Evolutionary conservation across 345 rosid species (phyloP), one percentile per base, ranked within the genome.

Genomic region (Orychophragmus violaceus): DNA sequence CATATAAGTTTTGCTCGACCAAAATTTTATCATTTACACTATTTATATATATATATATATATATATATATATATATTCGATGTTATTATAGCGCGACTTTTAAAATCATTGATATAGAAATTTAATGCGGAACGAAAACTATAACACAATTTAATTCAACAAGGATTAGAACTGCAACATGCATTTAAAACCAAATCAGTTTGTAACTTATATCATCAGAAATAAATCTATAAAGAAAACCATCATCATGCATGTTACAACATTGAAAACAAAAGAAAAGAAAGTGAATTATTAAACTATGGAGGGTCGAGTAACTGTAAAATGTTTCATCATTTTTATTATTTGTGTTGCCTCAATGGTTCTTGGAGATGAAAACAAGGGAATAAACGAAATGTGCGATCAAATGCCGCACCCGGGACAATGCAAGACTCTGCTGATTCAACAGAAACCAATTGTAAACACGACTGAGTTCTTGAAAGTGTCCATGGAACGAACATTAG

Each of bases 331-430:
- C 29, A 29, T 22, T n/a, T 9, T 52, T 9, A 12, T 19, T 5
- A 69, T 8, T 59, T 22, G 17, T 51, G 51, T 28, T 50, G 33
- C 18, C 51, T 60, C 52, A 10, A 19, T 17, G 53, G 53, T 39
- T 50, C 3, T 21, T 37, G 74, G 74, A 52, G 27, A 25, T 39
- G 59, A 56, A 11, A 44, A 10, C 1, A 24, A 5, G 11, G 39
- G 2, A 30, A 21, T 35, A 19, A 11, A 33, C 16, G 36, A 45
- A 85, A 85, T 87, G 90, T 88, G 90, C 72, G 71, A 70, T 46
- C 66, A 68, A 59, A 88, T 87, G 13, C 98, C 94, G 3, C 84
- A 91, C 74, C 91, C 91, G 9, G 69, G 70, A 12, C 71, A 83
- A 3, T 87, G 98, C 69, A 16, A 75, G 24, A 50, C 51, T 4